Base-by-base conservation (phyloP, 495 filamentous ascomycete genomes). In the Baudoinia panamericana region DNA sequence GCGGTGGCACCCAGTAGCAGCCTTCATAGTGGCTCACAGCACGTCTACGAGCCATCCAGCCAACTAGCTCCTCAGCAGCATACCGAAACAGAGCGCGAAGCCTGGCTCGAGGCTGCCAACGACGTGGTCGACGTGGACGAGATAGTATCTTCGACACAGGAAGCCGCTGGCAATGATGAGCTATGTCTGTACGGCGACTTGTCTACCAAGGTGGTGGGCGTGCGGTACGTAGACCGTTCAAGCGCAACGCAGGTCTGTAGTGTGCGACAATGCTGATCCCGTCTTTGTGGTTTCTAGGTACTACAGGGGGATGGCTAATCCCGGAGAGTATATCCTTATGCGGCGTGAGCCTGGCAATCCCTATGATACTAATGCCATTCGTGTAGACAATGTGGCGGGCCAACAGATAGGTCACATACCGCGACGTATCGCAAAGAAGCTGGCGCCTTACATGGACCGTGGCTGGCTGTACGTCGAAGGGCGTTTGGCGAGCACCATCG, bases 381-480 rank as follows among this genome's bases (percentile, higher is more conserved):
- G 74, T 5, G 71, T 90, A 2, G 65, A 79, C 45, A 93, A 92
- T 59, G 81, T 85, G n/a, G 71, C 80, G 58, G 69, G 77, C 16
- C 56, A 43, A 2, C 85, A 93, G 51, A 80, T 93, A 43, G 87
- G 87, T 2, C 83, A 93, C 57, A 69, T 95, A 28, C 78, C 82
- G 2, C 62, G 72, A 11, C 55, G 39, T 0, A 54, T 83, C 20
- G 83, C 78, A 1, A 59, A 63, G 10, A 86, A 82, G 55, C 63
- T 95, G 18, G 79, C 83, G 0, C 70, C 67, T 1, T 86, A 84
- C 51, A 68, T 94, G 52, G 80, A 77, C 52, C 48, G 55, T 16
- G 56, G 53, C 12, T 55, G 63, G 30, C 56, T 88, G 10, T 44
- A 70, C 4, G 54, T 86, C 8, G 84, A 92, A 52, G 82, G 72